These are phyloP conservation scores for Pythium biforme DNA, from an alignment of 352 stramenopile species.

Conservation along the genomic window DNA sequence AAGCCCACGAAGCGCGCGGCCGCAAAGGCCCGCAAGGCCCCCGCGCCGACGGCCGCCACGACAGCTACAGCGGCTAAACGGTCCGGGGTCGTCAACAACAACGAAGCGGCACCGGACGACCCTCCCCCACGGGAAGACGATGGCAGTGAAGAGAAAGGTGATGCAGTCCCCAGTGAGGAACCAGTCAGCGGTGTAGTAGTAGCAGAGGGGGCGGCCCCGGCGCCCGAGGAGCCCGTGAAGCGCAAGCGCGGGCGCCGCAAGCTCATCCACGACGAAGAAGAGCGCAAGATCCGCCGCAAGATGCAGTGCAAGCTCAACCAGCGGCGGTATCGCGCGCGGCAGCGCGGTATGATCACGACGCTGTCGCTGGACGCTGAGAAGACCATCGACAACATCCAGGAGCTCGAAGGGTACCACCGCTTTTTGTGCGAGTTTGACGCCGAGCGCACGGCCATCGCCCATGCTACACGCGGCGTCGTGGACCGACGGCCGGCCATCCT, in stretches of 20 bases:
- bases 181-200: background rate
- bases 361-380: constrained; percentile 59
- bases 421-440: constrained; percentile 37
- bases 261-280: constrained; percentile 61
- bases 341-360: constrained; percentile 58
- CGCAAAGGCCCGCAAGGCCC: background rate
- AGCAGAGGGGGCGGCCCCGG: background rate
- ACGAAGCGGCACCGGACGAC: too few relatives aligned
- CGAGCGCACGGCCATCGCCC: constrained; percentile 13
- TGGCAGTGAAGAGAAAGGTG: background rate
- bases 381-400: constrained; percentile 41
- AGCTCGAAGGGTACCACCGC: constrained; percentile 48
- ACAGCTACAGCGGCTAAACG: background rate
- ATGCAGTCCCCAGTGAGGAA: background rate
- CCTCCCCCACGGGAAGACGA: too few relatives aligned
- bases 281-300: constrained; percentile 61
- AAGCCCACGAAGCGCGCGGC: constrained; percentile 1
- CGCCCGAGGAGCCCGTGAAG: constrained; percentile 17
- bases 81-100: too few relatives aligned
- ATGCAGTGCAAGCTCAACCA: constrained; percentile 78
- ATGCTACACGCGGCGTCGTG: background rate
- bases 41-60: background rate
- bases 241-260: constrained; percentile 43
- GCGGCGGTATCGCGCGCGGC: constrained; percentile 59
- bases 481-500: constrained; percentile 37